Base-by-base conservation (phyloP, 164 flowering plant genomes). In the Kalanchoe fedtschenkoi region DNA sequence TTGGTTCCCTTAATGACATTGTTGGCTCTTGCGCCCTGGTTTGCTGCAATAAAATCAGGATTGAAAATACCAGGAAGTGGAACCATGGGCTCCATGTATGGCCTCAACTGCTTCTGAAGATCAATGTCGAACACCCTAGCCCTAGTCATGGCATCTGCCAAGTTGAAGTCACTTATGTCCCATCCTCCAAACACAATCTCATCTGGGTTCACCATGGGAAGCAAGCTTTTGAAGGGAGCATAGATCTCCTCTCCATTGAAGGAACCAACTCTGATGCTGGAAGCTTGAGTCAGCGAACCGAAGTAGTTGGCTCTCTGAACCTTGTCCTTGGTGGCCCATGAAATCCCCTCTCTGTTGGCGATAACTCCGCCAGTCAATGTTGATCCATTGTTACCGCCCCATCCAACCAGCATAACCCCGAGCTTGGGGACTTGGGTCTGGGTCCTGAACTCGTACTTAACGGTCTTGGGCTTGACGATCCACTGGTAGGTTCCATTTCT, bases 131-230 rank as follows among this genome's bases (percentile, higher is more conserved):
- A 66, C 7, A 93, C 98, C 82, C 69, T 88, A 61, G 96, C 98
- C 78, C 97, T 86, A 17, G 86, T 81, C 98, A 93, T 93, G 65
- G 97, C 77, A 72, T 93, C 98, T 35, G 97, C 97, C 68, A 90
- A 41, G 77, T 88, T 93, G 92, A 90, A 79, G 79, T 81, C 77
- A 63, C 95, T 93, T 19, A 93, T 93, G 81, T 93, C 98, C 97
- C 98, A 93, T 5, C 98, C 98, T 14, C 96, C n/a, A n/a, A n/a
- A n/a, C n/a, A n/a, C n/a, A n/a, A n/a, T n/a, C n/a, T n/a, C n/a
- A n/a, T n/a, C n/a, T 97, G 74, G 90, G 85, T 34, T 90, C 89
- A 93, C 98, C 98, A 93, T 83, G 19, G 99, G 98, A 57, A 93
- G 96, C 38, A 93, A 72, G 78, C 99, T 93, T 83, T 90, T 90